Conservation (phyloP, 768 basidiomycete species). For the Boletellus ananiceps region DNA sequence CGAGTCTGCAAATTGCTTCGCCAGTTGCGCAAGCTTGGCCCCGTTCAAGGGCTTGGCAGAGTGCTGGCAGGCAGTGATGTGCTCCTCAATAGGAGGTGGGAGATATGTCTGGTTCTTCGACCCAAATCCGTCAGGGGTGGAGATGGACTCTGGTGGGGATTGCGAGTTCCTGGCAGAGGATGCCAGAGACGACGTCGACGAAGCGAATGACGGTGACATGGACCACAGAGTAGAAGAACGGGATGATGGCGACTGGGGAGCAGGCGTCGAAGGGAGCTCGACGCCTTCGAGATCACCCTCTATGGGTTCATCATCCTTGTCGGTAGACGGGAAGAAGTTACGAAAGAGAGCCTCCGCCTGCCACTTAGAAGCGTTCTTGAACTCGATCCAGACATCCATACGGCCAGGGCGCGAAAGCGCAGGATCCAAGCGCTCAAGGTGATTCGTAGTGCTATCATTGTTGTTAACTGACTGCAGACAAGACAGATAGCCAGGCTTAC, state of each 20-base stretch:
- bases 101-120: conserved; percentile 55
- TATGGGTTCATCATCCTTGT: conserved; percentile 39
- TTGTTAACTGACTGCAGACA: background rate
- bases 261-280: conserved; percentile 37
- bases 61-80: conserved; percentile 54
- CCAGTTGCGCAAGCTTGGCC: conserved; percentile 59
- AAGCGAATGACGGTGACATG: conserved; percentile 41
- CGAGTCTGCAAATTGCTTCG: conserved; percentile 72
- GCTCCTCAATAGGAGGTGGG: conserved; percentile 60
- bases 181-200: conserved; percentile 38
- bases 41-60: conserved; percentile 63
- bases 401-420: conserved; percentile 89
- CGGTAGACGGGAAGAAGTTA: conserved; percentile 84
- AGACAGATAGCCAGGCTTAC: conserved; percentile 42
- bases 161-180: conserved; percentile 29
- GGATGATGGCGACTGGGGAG: conserved; percentile 40
- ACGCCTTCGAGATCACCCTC: conserved; percentile 45
- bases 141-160: conserved; percentile 18
- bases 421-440: conserved; percentile 85
- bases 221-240: conserved; percentile 46
- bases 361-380: conserved; percentile 80
- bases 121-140: conserved; percentile 37
- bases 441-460: conserved; percentile 70
- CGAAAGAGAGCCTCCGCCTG: conserved; percentile 85
- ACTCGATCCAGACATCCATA: conserved; percentile 91